Conservation (phyloP, 2,329 filamentous ascomycete genomes). For the Macroventuria anomochaeta region DNA sequence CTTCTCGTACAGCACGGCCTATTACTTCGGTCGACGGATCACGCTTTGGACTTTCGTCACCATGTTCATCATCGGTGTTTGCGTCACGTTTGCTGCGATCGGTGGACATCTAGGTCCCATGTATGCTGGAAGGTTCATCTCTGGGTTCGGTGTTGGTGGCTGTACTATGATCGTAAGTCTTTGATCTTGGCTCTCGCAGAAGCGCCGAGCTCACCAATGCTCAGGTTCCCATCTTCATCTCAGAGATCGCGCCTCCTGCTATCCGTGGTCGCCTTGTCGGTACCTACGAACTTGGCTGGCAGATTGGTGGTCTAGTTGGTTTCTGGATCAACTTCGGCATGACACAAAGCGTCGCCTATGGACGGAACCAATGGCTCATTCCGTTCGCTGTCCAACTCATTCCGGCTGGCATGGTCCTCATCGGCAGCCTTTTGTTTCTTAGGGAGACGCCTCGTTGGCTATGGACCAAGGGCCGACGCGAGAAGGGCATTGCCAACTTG, state of each 20-base stretch:
- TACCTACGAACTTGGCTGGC: conserved; percentile 57
- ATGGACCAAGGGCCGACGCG: conserved; percentile 50
- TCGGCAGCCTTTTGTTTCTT: conserved; percentile 52
- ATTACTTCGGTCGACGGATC: conserved; percentile 70
- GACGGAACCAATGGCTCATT: conserved; percentile 55
- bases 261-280: conserved; percentile 65
- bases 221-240: conserved; percentile 66
- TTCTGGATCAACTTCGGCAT: conserved; percentile 56
- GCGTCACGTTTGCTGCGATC: conserved; percentile 69
- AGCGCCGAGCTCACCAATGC: conserved; percentile 38
- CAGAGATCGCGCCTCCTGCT: conserved; percentile 64
- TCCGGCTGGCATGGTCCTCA: conserved; percentile 65
- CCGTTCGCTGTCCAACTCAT: conserved; percentile 70
- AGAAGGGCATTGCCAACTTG: conserved; percentile 52
- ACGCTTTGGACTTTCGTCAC: conserved; percentile 60
- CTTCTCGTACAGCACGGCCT: conserved; percentile 64
- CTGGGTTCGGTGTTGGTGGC: conserved; percentile 63
- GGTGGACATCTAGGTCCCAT: conserved; percentile 60
- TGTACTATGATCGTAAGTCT: conserved; percentile 34
- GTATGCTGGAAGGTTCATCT: conserved; percentile 63
- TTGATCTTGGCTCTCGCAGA: conserved; percentile 32
- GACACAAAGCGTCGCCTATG: conserved; percentile 52
- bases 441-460: conserved; percentile 55
- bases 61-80: conserved; percentile 70
- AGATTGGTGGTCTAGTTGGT: conserved; percentile 52